These are phyloP conservation scores for Haematococcus sp. DNA, from an alignment of 139 green algal species.

Conservation along the genomic window DNA sequence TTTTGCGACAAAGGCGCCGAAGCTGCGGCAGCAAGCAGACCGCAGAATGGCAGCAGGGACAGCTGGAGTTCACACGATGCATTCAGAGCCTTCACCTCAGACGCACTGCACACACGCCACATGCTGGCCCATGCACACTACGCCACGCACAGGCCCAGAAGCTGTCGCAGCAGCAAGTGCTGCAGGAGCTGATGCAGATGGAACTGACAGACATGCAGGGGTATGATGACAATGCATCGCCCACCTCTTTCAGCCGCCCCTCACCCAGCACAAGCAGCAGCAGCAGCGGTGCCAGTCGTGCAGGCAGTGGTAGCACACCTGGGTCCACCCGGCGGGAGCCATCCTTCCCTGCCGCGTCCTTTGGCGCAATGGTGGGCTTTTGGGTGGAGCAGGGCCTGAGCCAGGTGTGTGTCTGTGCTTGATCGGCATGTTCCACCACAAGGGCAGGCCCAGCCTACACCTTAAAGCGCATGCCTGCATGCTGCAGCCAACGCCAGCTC, in stretches of 20 bases:
- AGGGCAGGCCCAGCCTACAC: too few relatives aligned
- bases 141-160: background rate
- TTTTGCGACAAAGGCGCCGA: too few relatives aligned
- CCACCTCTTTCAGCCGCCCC: background rate
- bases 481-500: too few relatives aligned
- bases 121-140: too few relatives aligned
- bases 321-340: conserved; percentile 4
- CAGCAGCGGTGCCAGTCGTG: background rate
- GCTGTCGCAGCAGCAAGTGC: conserved; percentile 4
- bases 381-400: conserved; percentile 12
- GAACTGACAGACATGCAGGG: background rate
- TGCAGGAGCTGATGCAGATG: conserved; percentile 8
- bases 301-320: background rate
- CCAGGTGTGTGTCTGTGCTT: too few relatives aligned
- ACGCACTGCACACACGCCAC: too few relatives aligned
- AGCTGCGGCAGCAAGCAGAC: too few relatives aligned
- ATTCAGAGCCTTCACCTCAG: too few relatives aligned
- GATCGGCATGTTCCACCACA: too few relatives aligned
- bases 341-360: background rate
- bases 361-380: background rate
- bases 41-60: too few relatives aligned
- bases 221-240: background rate
- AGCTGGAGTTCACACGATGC: too few relatives aligned
- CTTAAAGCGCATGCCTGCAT: too few relatives aligned
- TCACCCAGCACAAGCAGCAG: background rate